Base-by-base conservation (phyloP, 257 asterid genomes). In the Craterostigma plantagineum region DNA sequence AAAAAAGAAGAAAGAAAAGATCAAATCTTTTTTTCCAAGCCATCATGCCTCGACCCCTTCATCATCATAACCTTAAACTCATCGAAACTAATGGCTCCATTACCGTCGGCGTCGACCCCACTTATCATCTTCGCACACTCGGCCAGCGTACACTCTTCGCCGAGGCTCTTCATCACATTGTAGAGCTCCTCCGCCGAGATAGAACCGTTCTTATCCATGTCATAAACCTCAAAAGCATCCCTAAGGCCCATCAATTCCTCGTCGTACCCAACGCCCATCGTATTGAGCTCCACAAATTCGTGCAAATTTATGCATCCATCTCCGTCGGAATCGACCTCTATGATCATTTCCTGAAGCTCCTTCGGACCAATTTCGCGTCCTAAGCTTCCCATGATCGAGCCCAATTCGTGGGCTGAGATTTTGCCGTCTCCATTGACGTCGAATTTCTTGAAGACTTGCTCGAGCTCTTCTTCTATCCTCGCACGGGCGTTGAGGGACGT, bases 21-120 rank as follows among this genome's bases (percentile, higher is more conserved):
- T 23, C 30, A 23, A 23, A 23, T 23, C 30, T 23, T 23, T 23
- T 2, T 23, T 23, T 23, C 44, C 16, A 3, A 7, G 4, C 9
- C 14, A 13, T 63, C 81, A 12, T 70, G 65, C 1, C 75, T 59
- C 4, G 73, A 77, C 0, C 92, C 94, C 59, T 50, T 61, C 45
- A 44, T 63, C 96, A 85, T 85, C 94, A 85, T 85, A n/a, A 66
- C 82, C 76, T 72, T 81, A 52, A 85, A 85, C 54, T 85, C 96
- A 3, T 85, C 86, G 42, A 85, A 85, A 35, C 62, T 53, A 13
- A 85, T 81, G 63, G 61, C 57, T 1, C 94, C 94, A 12, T 69
- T 73, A 8, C 94, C 94, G 38, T 85, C 74, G 7, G 66, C 40
- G 56, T 85, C 96, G 14, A 84, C 90, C 0, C 92, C 92, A 18